Base-by-base conservation (phyloP, 345 rosid species). In the Acer negundo region DNA sequence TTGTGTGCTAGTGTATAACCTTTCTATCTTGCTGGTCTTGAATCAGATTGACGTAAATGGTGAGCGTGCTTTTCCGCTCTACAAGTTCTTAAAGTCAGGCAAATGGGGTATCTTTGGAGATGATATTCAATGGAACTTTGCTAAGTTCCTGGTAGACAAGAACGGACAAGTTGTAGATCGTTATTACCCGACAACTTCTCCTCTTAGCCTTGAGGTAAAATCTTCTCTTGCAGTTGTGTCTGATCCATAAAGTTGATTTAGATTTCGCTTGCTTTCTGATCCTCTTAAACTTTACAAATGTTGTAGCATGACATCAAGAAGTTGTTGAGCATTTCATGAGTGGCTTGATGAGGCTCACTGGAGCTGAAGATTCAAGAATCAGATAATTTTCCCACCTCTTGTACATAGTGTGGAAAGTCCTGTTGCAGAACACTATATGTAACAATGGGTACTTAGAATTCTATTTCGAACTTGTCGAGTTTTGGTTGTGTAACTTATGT, bases 81-180 rank as follows among this genome's bases (percentile, higher is more conserved):
- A 91, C 86, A 85, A 90, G 82, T 94, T 87, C 86, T 77, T 94
- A 72, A 95, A 95, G 85, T 87, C 90, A 1, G 96, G 97, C 69
- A 89, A 93, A 86, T 91, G 97, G 89, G 97, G 96, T 76, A 77
- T 92, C 51, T 90, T 95, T 9, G 89, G 95, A 17, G 98, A 96
- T 15, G 87, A 87, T 24, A 91, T 96, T 71, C 97, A 95, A 72
- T 94, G 97, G 97, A 96, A 96, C 84, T 94, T 96, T 70, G 88
- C 96, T 77, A 96, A 96, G 87, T 94, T 96, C 86, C 87, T 94
- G 74, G 94, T 92, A n/a, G 89, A 89, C 61, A 89, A 86, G 77
- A 88, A 91, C 9, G 98, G 97, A 73, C 81, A 88, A 77, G 91
- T 90, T 69, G 90, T 80, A 12, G 81, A 96, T 61, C 97, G 99